Evolutionary conservation across 345 rosid species (phyloP).

Genomic region (Aquilaria malaccensis): DNA sequence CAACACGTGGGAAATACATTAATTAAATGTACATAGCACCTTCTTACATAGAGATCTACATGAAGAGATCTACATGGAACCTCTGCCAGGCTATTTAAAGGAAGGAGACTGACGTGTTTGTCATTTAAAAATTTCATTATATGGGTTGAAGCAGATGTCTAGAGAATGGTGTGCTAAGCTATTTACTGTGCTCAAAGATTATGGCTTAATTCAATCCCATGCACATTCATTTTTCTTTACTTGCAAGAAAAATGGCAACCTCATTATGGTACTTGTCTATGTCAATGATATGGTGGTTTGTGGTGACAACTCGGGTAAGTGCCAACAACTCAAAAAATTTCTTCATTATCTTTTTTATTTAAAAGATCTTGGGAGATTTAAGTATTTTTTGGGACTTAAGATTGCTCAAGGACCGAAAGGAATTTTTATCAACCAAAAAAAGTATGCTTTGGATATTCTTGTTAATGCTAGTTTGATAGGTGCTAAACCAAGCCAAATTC

Average conservation of each 20-base stretch:
- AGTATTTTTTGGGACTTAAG: neutral
- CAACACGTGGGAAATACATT: too few species aligned
- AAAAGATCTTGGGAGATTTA: neutral
- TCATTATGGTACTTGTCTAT: neutral
- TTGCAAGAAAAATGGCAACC: neutral
- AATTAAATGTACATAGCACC: too few species aligned
- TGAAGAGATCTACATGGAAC: too few species aligned
- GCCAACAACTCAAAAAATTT: neutral
- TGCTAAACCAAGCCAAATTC: neutral
- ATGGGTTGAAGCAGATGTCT: constrained; percentile 4
- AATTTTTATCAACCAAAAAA: neutral
- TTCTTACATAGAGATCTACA: neutral
- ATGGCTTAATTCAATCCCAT: neutral
- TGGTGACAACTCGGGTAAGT: neutral
- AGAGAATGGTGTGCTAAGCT: neutral
- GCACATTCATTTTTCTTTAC: neutral
- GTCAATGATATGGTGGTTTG: neutral
- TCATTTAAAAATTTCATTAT: neutral
- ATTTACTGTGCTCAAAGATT: neutral
- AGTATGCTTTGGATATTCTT: neutral
- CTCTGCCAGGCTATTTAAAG: neutral
- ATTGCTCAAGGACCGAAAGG: neutral
- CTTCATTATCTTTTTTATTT: neutral
- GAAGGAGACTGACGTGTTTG: constrained; percentile 1
- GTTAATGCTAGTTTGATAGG: neutral